These are phyloP conservation scores for Clausena lansium DNA, from an alignment of 345 rosid genomes.

Conservation along the genomic window DNA sequence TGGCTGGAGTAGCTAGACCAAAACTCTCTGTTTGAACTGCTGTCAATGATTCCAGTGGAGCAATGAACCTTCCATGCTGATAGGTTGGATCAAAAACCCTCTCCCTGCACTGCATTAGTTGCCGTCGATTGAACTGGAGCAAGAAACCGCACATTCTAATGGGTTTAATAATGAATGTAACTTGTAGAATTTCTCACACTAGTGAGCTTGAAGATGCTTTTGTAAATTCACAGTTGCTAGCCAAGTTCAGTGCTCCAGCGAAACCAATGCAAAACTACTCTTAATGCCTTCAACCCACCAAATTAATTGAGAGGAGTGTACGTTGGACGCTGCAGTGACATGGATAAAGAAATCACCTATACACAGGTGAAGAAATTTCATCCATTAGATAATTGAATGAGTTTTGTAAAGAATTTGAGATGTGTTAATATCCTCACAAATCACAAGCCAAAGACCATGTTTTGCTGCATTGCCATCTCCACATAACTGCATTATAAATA, in stretches of 20 bases:
- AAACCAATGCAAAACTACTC: background rate
- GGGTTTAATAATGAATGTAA: background rate
- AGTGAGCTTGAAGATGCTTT: constrained; percentile 4
- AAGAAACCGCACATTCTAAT: no score
- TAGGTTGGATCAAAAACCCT: no score
- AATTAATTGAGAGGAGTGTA: constrained; percentile 12
- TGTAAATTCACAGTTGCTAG: background rate
- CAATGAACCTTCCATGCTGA: no score
- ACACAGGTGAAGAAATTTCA: constrained; percentile 16
- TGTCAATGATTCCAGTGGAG: no score
- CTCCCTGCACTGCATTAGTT: no score
- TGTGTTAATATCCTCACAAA: background rate
- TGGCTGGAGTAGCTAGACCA: background rate
- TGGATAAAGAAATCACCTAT: constrained; percentile 1
- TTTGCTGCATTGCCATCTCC: background rate
- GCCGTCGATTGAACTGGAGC: no score
- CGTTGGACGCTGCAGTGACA: constrained; percentile 14
- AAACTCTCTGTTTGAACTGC: no score
- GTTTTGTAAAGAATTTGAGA: constrained; percentile 3
- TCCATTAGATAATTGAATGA: background rate
- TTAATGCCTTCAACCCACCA: constrained; percentile 12
- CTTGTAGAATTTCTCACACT: background rate
- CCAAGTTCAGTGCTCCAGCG: background rate
- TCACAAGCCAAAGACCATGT: background rate
- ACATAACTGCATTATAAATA: background rate